These are phyloP conservation scores for Apiospora phragmitis DNA, from an alignment of 2,329 filamentous ascomycete species.

Conservation along the genomic window DNA sequence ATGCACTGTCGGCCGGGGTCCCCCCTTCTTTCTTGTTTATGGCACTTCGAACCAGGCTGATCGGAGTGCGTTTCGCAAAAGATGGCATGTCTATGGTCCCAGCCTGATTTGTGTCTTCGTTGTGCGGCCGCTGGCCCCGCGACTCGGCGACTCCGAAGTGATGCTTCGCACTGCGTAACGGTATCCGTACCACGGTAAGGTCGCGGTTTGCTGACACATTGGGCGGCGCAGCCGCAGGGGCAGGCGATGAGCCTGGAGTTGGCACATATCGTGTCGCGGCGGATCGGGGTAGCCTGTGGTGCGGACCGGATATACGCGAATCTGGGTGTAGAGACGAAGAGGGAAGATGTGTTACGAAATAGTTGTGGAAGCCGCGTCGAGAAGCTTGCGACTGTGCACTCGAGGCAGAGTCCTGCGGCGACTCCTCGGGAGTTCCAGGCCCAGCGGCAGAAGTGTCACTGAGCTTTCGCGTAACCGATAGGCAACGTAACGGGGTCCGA, in stretches of 20 bases:
- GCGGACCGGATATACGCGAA: constrained; percentile 64
- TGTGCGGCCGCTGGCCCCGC: constrained; percentile 81
- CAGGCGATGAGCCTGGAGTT: constrained; percentile 53
- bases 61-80: constrained; percentile 81
- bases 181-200: constrained; percentile 92
- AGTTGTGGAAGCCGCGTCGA: constrained; percentile 77
- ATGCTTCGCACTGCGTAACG: constrained; percentile 89
- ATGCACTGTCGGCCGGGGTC: constrained; percentile 72
- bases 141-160: constrained; percentile 84
- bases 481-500: background rate
- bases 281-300: constrained; percentile 84
- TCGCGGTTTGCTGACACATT: constrained; percentile 67
- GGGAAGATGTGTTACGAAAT: constrained; percentile 95
- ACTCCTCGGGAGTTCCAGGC: background rate
- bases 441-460: background rate
- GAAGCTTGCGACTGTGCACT: constrained; percentile 15
- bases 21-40: constrained; percentile 57
- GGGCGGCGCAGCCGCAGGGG: constrained; percentile 59
- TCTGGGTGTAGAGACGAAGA: constrained; percentile 93
- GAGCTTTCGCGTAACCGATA: background rate
- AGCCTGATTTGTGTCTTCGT: constrained; percentile 93
- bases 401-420: background rate
- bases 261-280: constrained; percentile 77
- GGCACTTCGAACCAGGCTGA: constrained; percentile 51
- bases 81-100: constrained; percentile 91